Conservation (phyloP, 208 protist genomes). For the Leishmania mexicana region DNA sequence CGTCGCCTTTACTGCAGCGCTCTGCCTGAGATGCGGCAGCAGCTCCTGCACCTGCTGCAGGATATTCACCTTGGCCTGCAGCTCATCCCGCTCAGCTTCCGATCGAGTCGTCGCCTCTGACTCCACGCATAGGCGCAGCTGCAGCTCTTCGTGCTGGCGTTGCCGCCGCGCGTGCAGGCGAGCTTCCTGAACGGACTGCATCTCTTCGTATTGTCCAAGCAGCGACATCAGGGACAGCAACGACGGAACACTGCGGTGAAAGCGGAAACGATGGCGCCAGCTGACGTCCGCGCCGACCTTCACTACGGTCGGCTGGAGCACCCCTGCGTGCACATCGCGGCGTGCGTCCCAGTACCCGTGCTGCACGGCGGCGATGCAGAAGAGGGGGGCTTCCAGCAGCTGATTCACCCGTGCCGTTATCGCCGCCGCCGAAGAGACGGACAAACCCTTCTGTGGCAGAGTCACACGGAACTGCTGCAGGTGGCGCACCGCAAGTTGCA, state of each 20-base stretch:
- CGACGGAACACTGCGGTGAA: constrained; percentile 60
- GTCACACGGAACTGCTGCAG: constrained; percentile 7
- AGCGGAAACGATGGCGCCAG: constrained; percentile 40
- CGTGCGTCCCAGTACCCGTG: constrained; percentile 75
- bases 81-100: constrained; percentile 29
- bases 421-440: not conserved
- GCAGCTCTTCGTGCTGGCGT: constrained; percentile 33
- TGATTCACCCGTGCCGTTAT: constrained; percentile 8
- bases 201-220: constrained; percentile 68
- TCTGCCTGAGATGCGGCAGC: constrained; percentile 6
- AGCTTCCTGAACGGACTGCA: constrained; percentile 27
- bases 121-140: constrained; percentile 38
- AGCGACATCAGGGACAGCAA: constrained; percentile 44
- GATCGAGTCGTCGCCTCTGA: constrained; percentile 41
- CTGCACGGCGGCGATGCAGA: constrained; percentile 44
- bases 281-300: constrained; percentile 58
- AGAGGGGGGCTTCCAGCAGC: constrained; percentile 55
- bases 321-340: constrained; percentile 53
- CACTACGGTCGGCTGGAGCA: constrained; percentile 62
- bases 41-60: constrained; percentile 16
- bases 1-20: constrained; percentile 7
- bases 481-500: constrained; percentile 28
- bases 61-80: constrained; percentile 17
- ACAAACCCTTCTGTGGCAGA: not conserved
- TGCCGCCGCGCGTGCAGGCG: constrained; percentile 21